Base-by-base conservation (phyloP, 2,329 filamentous ascomycete genomes). In the Metarhizium guizhouense region DNA sequence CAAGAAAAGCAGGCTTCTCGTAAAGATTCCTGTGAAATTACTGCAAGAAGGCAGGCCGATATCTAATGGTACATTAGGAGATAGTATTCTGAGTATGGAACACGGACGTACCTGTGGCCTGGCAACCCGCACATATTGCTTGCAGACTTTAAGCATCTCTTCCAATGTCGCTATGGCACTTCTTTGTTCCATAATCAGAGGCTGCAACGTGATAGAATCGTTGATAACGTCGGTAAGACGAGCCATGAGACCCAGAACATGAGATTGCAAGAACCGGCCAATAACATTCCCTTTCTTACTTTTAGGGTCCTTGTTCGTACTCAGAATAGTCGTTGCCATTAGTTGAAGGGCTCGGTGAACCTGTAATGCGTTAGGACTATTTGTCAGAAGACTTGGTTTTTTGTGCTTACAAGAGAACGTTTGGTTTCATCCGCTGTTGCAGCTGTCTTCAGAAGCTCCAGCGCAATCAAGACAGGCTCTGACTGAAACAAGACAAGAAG, bases 21-120 rank as follows among this genome's bases (percentile, higher is more conserved):
- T n/a, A 99, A 77, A 50, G 86, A 81, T 48, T 85, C 78, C 52
- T 88, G 82, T 16, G 87, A 80, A 57, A 97, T 80, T 0, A 91
- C 91, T 25, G 90, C 91, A 59, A 95, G 84, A 13, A 99, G 76
- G 66, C 90, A 96, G n/a, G 93, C 91, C 61, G 90, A 90, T 55
- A 97, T 93, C 85, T 93, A 64, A 55, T 42, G 11, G 14, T 20
- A 7, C 13, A 11, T 51, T 18, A 59, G 51, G 58, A n/a, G 56
- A 29, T 36, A 16, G 42, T 34, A 30, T 48, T 8, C 13, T 20
- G 20, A 16, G 16, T 14, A 6, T 8, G 43, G 6, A 51, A 10
- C 1, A 14, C 10, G 42, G 6, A 29, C 38, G 14, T 30, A 90
- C 88, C 76, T 96, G 93, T 25, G 94, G 93, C 45, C 96, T 77